Percentiles rank a stretch among this genome's conserved stretches.
These are phyloP conservation scores for Monosporascus sp. DNA, from an alignment of 2,329 filamentous ascomycete genomes.

Conservation along the genomic window DNA sequence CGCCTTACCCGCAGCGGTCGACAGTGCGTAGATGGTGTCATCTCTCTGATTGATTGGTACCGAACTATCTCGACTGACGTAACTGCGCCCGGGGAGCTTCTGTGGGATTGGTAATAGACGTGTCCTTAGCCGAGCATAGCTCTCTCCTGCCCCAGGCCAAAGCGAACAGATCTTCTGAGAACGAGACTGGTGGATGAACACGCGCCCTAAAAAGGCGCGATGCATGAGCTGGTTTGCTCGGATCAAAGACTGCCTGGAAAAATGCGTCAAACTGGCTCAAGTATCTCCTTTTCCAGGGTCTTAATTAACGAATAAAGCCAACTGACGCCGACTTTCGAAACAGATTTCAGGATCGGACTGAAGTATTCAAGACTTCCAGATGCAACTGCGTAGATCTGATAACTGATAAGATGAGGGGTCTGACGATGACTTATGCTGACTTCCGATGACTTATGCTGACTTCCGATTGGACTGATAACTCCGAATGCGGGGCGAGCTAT, in stretches of 20 bases:
- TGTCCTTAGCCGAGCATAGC: background rate
- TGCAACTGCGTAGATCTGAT: no score
- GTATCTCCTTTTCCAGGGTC: no score
- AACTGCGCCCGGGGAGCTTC: background rate
- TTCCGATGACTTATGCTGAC: background rate
- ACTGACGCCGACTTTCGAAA: no score
- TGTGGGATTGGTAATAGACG: background rate
- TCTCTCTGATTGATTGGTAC: slow-evolving; percentile 15
- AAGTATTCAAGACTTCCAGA: no score
- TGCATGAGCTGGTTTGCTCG: slow-evolving; percentile 17
- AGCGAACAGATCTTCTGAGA: slow-evolving; percentile 3
- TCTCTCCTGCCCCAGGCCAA: background rate
- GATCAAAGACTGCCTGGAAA: background rate
- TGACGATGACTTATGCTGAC: background rate
- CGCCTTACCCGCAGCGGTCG: slow-evolving; percentile 76
- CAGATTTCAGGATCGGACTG: no score
- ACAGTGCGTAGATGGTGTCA: slow-evolving; percentile 86
- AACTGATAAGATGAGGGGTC: background rate
- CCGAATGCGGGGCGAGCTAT: background rate
- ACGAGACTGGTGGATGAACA: slow-evolving; percentile 11
- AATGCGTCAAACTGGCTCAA: no score
- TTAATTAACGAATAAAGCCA: no score
- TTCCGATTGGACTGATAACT: background rate
- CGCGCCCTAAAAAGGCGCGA: slow-evolving; percentile 17
- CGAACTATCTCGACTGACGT: slow-evolving; percentile 2